A percentile compares a stretch with the other conserved stretches of the same genome.
Conservation (phyloP, 2,329 filamentous ascomycete genomes). For the Verticillium nubilum region DNA sequence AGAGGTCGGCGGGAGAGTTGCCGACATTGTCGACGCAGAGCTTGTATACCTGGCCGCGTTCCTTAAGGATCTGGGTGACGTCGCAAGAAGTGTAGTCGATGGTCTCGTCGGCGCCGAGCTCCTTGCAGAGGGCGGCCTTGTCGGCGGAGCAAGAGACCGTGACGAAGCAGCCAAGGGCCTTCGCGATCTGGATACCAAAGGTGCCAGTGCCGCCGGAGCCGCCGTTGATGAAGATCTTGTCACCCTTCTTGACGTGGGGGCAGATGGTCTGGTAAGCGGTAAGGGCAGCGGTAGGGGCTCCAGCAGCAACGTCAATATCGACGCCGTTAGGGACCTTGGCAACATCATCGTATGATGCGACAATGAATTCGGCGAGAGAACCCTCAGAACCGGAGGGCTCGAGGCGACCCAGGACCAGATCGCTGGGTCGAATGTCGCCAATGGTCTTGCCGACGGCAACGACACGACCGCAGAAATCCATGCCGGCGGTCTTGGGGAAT, state of each 20-base stretch:
- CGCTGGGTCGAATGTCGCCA: constrained; percentile 29
- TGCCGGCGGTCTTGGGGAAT: constrained; percentile 37
- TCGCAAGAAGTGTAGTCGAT: constrained; percentile 54
- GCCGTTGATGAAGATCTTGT: constrained; percentile 60
- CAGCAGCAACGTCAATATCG: constrained; percentile 34
- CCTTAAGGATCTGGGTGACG: constrained; percentile 39
- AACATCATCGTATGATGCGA: constrained; percentile 25
- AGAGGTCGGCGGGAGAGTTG: constrained; percentile 41
- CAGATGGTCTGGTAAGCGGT: constrained; percentile 45
- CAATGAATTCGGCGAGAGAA: constrained; percentile 35
- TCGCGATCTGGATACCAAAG: constrained; percentile 60
- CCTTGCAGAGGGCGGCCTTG: constrained; percentile 52
- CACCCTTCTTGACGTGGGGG: constrained; percentile 41
- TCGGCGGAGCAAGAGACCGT: constrained; percentile 53
- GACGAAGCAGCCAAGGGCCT: constrained; percentile 55
- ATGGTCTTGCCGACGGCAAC: constrained; percentile 18
- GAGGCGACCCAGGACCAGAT: constrained; percentile 36
- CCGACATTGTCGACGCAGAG: constrained; percentile 57
- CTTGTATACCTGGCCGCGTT: constrained; percentile 40
- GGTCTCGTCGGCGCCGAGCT: constrained; percentile 59
- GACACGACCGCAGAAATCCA: constrained; percentile 48
- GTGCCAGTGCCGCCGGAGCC: constrained; percentile 59
- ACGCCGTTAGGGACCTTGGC: constrained; percentile 33
- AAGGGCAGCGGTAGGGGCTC: constrained; percentile 36
- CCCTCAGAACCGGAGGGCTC: constrained; percentile 26